Evolutionary conservation across 2,329 filamentous ascomycete genomes (phyloP).

Genomic region (Paecilomyces formosus): DNA sequence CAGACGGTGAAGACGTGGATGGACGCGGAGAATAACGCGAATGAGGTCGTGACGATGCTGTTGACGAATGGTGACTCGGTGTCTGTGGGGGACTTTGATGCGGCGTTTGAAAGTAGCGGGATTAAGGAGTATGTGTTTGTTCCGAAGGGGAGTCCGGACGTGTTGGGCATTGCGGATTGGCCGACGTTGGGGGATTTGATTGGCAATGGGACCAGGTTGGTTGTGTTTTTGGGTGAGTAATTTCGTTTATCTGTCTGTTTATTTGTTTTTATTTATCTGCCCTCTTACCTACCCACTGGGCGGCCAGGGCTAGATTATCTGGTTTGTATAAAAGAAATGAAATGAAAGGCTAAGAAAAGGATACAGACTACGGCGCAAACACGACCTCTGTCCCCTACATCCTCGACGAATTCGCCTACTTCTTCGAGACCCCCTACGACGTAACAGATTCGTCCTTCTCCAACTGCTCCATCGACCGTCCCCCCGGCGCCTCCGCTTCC

Average conservation of each 20-base stretch:
- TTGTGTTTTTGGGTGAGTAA: constrained; percentile 35
- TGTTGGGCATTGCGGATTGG: constrained; percentile 31
- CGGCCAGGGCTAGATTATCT: no score
- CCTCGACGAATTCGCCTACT: constrained; percentile 37
- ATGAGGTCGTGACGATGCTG: constrained; percentile 57
- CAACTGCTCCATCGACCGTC: constrained; percentile 38
- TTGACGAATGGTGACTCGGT: constrained; percentile 53
- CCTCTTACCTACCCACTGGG: no score
- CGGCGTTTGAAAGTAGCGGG: constrained; percentile 23
- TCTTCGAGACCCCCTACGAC: constrained; percentile 41
- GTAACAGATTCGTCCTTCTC: constrained; percentile 33
- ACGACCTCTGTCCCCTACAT: constrained; percentile 33
- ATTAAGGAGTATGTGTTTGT: constrained; percentile 29
- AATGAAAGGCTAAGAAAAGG: background rate
- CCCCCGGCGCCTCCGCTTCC: constrained; percentile 25
- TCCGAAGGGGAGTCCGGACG: constrained; percentile 21
- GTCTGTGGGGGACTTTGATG: constrained; percentile 22
- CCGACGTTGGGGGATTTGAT: constrained; percentile 37
- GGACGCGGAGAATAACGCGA: constrained; percentile 39
- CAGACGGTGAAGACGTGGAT: constrained; percentile 53
- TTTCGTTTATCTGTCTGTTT: background rate
- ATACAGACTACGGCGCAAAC: constrained; percentile 34
- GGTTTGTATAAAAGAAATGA: no score
- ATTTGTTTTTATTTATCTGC: no score
- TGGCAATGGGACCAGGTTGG: constrained; percentile 31